Evolutionary conservation across 75 land plant species (phyloP), one percentile per base, ranked within the genome.

Genomic region (Gnetum montanum): DNA sequence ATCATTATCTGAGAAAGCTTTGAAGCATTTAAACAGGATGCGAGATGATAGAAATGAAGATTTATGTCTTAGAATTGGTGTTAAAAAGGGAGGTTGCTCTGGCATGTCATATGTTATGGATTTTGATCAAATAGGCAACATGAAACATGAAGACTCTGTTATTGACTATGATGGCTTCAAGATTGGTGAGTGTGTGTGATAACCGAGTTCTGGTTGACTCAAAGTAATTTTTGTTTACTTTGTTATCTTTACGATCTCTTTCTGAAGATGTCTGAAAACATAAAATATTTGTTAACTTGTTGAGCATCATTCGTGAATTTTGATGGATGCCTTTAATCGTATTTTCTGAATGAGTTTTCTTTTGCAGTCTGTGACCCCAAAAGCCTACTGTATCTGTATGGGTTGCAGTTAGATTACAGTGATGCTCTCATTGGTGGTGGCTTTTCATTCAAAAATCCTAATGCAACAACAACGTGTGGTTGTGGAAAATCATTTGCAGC

Each of bases 81-180:
- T 93, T 1, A 84, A 79, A 62, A 95, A 93, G 65, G 98, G 98
- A 12, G 98, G 98, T n/a, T 93, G 98, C 72, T 90, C 97, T n/a
- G 97, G 94, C 34, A 90, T 90, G 92, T 90, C 95, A 0, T 80
- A 80, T 47, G 58, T 72, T 22, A 83, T 81, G 84, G 86, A 80
- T 44, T 80, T 83, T 62, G 86, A 80, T 36, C 69, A 81, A 31
- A 28, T 20, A 37, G 38, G 68, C 35, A 93, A 91, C 37, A 49
- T 78, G 23, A 44, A 75, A 49, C 69, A 78, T 12, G 94, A 91
- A 47, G 97, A 91, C 35, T 88, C 98, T 4, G 34, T 84, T 13
- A 85, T 93, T 54, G 86, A 93, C 36, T 78, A 84, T 37, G 68
- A 93, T 53, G 98, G 96, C 18, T 88, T 93, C 59, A 68, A 59